Conservation (phyloP, 441 rosid genomes). For the Syzygium malaccense region DNA sequence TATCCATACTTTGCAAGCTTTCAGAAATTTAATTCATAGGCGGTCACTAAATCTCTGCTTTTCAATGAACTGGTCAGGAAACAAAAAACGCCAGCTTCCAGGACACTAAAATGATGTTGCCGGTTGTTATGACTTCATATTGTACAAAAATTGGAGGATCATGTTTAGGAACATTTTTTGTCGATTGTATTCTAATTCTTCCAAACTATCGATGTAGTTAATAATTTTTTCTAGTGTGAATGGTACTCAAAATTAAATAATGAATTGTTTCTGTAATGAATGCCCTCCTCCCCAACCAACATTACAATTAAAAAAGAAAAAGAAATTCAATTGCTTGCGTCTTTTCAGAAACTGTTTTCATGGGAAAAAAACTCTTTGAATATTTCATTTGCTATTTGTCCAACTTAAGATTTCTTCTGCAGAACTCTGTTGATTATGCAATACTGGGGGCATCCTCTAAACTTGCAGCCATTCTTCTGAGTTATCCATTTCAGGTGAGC, state of each 20-base stretch:
- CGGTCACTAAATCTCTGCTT: neutral
- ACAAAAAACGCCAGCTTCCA: neutral
- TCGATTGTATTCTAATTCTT: neutral
- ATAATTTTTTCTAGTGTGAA: neutral
- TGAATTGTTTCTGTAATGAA: neutral
- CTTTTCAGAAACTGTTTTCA: neutral
- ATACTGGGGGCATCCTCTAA: slow-evolving; percentile 83
- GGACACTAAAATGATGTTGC: neutral
- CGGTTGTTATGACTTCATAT: neutral
- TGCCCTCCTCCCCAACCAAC: neutral
- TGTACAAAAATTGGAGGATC: neutral
- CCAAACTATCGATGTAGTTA: neutral
- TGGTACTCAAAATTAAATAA: neutral
- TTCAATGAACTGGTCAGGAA: neutral
- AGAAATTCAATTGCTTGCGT: neutral
- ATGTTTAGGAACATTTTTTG: neutral
- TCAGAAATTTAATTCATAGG: neutral
- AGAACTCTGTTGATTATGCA: slow-evolving; percentile 90
- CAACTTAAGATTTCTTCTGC: slow-evolving; percentile 1
- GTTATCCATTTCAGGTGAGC: slow-evolving; percentile 82
- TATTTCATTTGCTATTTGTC: neutral
- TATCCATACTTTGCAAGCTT: neutral
- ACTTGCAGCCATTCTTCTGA: slow-evolving; percentile 74
- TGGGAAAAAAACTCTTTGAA: neutral
- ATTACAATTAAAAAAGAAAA: neutral